These are phyloP conservation scores for Coniochaeta sp. DNA, from an alignment of 2,329 filamentous ascomycete genomes.

Conservation along the genomic window DNA sequence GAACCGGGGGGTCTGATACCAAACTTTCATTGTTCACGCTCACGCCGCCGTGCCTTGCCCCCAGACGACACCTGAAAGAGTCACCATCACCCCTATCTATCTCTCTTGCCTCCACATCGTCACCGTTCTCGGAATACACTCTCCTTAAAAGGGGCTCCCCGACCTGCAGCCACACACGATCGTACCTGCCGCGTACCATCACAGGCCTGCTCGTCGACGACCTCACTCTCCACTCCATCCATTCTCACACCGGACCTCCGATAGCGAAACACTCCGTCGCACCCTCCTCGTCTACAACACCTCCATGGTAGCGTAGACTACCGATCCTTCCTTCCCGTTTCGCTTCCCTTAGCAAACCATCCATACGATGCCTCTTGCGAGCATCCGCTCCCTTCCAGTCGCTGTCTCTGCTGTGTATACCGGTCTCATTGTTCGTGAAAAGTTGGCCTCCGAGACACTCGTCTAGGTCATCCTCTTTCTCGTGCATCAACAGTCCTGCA, in stretches of 20 bases:
- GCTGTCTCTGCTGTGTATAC: constrained; percentile 54
- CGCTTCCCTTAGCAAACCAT: constrained; percentile 26
- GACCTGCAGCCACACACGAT: background rate
- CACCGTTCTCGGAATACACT: background rate
- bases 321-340: constrained; percentile 17
- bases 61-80: constrained; percentile 1
- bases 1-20: background rate
- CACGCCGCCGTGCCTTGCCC: background rate
- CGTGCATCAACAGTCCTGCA: constrained; percentile 33
- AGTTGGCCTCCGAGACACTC: constrained; percentile 32
- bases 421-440: constrained; percentile 51
- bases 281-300: constrained; percentile 6
- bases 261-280: constrained; percentile 3
- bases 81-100: constrained; percentile 1
- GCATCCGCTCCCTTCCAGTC: constrained; percentile 47
- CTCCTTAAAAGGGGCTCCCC: background rate
- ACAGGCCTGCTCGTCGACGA: background rate
- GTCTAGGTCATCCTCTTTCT: constrained; percentile 36
- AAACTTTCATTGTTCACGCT: background rate
- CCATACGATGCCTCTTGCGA: constrained; percentile 50
- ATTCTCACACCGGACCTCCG: background rate
- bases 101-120: background rate
- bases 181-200: background rate
- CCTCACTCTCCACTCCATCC: constrained; percentile 3
- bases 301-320: constrained; percentile 26